Evolutionary conservation across 2,329 filamentous ascomycete genomes (phyloP), one percentile per base, ranked within the genome.

Genomic region (Hortaea werneckii): DNA sequence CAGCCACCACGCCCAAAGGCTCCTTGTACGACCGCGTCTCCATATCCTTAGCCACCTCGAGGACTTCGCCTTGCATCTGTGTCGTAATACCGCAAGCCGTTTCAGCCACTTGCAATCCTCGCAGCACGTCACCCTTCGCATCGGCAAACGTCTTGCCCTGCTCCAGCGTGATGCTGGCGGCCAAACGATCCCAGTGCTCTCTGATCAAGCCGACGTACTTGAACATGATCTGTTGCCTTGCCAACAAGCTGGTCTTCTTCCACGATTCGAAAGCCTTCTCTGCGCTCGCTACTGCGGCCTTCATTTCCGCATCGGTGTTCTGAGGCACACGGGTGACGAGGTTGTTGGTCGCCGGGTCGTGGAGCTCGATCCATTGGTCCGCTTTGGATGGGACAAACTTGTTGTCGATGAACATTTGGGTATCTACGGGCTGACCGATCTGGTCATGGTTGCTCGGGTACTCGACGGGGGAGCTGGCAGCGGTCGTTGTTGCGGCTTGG

Each of bases 1-100:
- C 84, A 48, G 85, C 85, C 37, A 85, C 80, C 32, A 92, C 82
- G 45, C 86, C 86, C 60, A 92, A 69, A 49, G 86, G 85, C 74
- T 92, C 86, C 51, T 80, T 78, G 66, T 92, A 92, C 49, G 79
- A 84, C 61, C 85, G 73, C 29, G 86, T 92, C 73, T 92, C 86
- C 86, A 92, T 92, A 60, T 92, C 86, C 74, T 87, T 89, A 45
- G 85, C 79, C 9, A 92, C 86, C 71, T 92, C 86, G 30, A 92
- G 74, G 39, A 92, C 75, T 69, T 92, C 85, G 35, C 86, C 86
- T 65, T 85, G 87, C 66, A 92, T 75, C 64, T 89, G 78, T 57
- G 87, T 86, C 0, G 86, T 85, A 45, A 87, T 87, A 41, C 76
- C 83, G 61, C 85, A 86, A 20, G 86, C 83, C 5, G 83, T 85